phyloP scores from a whole-genome alignment of 2,329 filamentous ascomycete genomes.

The Tolypocladium album region DNA sequence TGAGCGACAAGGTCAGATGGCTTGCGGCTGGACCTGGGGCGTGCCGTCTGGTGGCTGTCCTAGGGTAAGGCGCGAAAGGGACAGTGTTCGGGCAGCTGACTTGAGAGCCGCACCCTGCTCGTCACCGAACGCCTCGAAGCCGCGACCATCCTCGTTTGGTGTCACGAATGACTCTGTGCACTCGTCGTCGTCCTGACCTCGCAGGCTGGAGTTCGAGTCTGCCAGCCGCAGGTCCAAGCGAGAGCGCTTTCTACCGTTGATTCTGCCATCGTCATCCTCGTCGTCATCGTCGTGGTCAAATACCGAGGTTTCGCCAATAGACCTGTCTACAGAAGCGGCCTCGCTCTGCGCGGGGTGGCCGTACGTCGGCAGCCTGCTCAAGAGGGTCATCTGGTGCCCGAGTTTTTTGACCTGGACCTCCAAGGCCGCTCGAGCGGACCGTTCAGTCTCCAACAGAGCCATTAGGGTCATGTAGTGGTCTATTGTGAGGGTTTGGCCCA shows the following conservation, averaged over 20 bases:
- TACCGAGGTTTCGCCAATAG: constrained; percentile 25
- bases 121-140: constrained; percentile 29
- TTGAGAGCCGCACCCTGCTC: constrained; percentile 29
- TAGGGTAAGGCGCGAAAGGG: constrained; percentile 48
- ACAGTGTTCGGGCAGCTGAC: constrained; percentile 53
- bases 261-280: constrained; percentile 12
- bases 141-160: constrained; percentile 34
- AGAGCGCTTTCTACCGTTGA: neutral
- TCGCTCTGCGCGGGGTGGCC: constrained; percentile 12
- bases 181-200: constrained; percentile 25
- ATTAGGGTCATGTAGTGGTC: constrained; percentile 41
- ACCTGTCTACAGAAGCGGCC: constrained; percentile 23
- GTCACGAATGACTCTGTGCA: constrained; percentile 41
- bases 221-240: neutral
- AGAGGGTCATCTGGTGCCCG: constrained; percentile 34
- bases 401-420: constrained; percentile 46
- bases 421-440: constrained; percentile 41
- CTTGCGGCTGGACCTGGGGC: constrained; percentile 12
- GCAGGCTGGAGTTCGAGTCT: neutral
- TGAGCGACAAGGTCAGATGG: constrained; percentile 8
- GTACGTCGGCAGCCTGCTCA: constrained; percentile 26
- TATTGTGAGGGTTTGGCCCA: constrained; percentile 19
- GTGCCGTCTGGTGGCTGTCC: constrained; percentile 12
- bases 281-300: constrained; percentile 33
- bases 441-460: constrained; percentile 45